These are phyloP conservation scores for Pelargonium australe DNA, from an alignment of 441 rosid species.

Conservation along the genomic window DNA sequence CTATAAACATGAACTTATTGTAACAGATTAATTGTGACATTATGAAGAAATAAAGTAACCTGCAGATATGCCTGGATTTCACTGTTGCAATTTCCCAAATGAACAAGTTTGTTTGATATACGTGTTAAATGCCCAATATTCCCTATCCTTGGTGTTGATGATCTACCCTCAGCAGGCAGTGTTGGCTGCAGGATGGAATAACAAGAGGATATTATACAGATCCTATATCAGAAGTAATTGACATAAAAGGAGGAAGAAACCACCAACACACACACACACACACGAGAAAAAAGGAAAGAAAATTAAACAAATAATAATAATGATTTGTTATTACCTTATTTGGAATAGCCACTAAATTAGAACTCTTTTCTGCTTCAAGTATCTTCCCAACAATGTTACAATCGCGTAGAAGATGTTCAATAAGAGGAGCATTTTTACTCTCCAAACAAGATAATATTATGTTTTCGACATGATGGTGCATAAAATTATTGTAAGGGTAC, in stretches of 20 bases:
- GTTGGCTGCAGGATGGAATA: conserved; percentile 57
- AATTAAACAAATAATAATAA: background rate
- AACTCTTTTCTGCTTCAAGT: conserved; percentile 62
- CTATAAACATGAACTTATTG: background rate
- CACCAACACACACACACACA: background rate
- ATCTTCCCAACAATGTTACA: conserved; percentile 71
- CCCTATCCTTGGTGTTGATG: conserved; percentile 60
- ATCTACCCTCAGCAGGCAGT: conserved; percentile 57
- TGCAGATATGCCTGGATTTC: conserved; percentile 64
- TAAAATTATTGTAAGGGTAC: conserved; percentile 86
- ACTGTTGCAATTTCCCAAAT: conserved; percentile 55
- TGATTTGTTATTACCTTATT: conserved; percentile 17
- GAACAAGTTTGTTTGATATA: conserved; percentile 76
- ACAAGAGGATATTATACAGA: conserved; percentile 11
- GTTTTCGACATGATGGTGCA: conserved; percentile 89
- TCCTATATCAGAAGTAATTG: background rate
- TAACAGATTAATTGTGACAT: background rate
- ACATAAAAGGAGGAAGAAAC: background rate
- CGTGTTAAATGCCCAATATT: conserved; percentile 86
- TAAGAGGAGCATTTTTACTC: conserved; percentile 56
- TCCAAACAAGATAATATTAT: conserved; percentile 74
- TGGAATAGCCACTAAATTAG: conserved; percentile 30
- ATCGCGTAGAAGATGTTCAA: conserved; percentile 65
- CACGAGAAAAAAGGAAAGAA: no score
- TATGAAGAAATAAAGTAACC: conserved; percentile 36